Evolutionary conservation across 257 asterid genomes (phyloP).

Genomic region (Plantago major): DNA sequence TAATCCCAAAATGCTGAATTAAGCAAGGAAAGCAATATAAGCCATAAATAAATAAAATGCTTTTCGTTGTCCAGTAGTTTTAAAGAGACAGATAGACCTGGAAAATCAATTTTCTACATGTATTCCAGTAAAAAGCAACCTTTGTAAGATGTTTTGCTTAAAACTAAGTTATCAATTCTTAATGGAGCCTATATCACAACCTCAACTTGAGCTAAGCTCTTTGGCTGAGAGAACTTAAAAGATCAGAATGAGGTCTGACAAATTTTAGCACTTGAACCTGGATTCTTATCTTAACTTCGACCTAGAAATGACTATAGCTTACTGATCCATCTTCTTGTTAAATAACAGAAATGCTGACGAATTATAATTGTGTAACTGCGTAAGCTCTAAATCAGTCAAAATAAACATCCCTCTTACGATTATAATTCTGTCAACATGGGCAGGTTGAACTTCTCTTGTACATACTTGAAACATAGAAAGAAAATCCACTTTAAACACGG

Average conservation of each 20-base stretch:
- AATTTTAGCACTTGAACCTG: slow-evolving; percentile 13
- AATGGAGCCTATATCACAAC: slow-evolving; percentile 20
- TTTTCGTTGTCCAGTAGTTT: slow-evolving; percentile 13
- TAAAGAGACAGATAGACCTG: slow-evolving; percentile 14
- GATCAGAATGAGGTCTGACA: slow-evolving; percentile 16
- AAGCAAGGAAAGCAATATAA: slow-evolving; percentile 15
- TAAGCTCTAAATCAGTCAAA: not conserved
- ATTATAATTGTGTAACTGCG: not conserved
- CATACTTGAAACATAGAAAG: too few species aligned
- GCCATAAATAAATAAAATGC: slow-evolving; percentile 14
- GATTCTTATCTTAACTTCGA: slow-evolving; percentile 15
- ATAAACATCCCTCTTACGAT: not conserved
- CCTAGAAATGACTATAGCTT: slow-evolving; percentile 5
- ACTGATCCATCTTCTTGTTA: not conserved
- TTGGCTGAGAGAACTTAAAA: too few species aligned
- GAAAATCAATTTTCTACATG: slow-evolving; percentile 7
- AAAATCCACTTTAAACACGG: too few species aligned
- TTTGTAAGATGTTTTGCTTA: not conserved
- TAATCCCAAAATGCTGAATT: slow-evolving; percentile 15
- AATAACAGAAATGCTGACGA: not conserved
- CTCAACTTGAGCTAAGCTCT: slow-evolving; percentile 3
- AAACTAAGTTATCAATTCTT: not conserved
- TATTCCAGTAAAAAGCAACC: not conserved
- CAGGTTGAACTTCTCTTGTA: too few species aligned
- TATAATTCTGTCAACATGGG: not conserved